phyloP scores from a whole-genome alignment of 305 asterid species.

The Solanum hybrid region DNA sequence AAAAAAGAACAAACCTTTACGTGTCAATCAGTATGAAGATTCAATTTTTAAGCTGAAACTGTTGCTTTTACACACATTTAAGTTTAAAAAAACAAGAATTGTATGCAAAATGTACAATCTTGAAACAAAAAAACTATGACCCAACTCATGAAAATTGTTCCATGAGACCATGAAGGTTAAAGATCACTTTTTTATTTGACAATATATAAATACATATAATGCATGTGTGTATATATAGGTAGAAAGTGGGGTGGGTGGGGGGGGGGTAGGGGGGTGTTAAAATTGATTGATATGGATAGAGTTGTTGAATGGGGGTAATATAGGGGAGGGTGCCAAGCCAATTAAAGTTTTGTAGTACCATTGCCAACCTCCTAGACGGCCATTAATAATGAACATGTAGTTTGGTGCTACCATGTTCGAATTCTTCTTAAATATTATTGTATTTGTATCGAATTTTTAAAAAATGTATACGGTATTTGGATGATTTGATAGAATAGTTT shows the following conservation, averaged over 20 bases:
- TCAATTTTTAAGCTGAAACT: not conserved
- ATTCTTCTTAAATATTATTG: not conserved
- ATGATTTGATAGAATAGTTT: not conserved
- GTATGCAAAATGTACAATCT: conserved; percentile 23
- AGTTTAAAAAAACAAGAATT: conserved; percentile 8
- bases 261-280: not conserved
- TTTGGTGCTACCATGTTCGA: not conserved
- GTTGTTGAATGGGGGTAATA: conserved; percentile 19
- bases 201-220: not conserved
- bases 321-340: conserved; percentile 51
- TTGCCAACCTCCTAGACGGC: conserved; percentile 52
- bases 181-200: not conserved
- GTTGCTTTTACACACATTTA: not conserved
- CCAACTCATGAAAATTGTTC: conserved; percentile 17
- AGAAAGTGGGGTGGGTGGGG: not conserved
- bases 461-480: not conserved
- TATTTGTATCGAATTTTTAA: not conserved
- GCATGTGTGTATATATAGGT: not conserved
- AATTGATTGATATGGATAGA: conserved; percentile 40
- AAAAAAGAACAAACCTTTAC: conserved; percentile 28
- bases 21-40: conserved; percentile 18
- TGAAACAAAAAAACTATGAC: conserved; percentile 10
- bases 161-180: not conserved
- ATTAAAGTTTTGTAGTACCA: conserved; percentile 24
- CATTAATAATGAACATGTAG: conserved; percentile 26